Base-by-base conservation (phyloP, 352 stramenopile species). In the Elongisporangium anandrum region DNA sequence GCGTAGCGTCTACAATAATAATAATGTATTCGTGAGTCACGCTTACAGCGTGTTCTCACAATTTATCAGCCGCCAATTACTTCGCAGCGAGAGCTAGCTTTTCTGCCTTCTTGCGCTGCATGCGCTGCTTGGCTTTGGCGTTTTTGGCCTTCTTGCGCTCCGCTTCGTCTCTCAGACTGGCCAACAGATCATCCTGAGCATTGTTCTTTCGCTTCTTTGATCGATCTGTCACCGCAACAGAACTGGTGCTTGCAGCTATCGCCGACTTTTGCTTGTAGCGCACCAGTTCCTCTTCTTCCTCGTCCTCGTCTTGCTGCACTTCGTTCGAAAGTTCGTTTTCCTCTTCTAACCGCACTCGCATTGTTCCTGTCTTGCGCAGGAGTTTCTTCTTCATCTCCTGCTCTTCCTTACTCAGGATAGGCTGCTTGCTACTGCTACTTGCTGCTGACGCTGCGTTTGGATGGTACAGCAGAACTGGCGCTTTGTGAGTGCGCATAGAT, bases 91-190 rank as follows among this genome's bases (percentile, higher is more conserved):
- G 5, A 45, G 34, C n/a, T 17, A 50, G 65, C 59, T 77, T 69
- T 49, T 87, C 61, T 53, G 87, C 72, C 61, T 89, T 93, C 68
- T 93, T 93, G 52, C 79, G 77, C 68, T 91, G 79, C 54, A 81
- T 56, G n/a, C 81, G 79, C 60, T 77, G 62, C 57, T 91, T 93
- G n/a, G 68, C 60, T 58, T 93, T 93, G 24, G 79, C 66, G 55
- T 93, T 93, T 65, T 91, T 90, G 23, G 72, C 76, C 49, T 85
- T 90, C 59, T 86, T 87, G 51, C 73, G 71, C 15, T 67, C 73
- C 8, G 75, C 81, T 45, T 91, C 78, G 39, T 89, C 73, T 10
- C 84, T 66, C 57, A 93, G 41, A 34, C 82, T 81, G 22, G 87
- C 81, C 53, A 93, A 65, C 24, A 93, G 59, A 45, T 89, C 72